Percentiles rank a stretch among this genome's conserved stretches.
Conservation (phyloP, 2,329 filamentous ascomycete species). For the Calonectria fujianensis region DNA sequence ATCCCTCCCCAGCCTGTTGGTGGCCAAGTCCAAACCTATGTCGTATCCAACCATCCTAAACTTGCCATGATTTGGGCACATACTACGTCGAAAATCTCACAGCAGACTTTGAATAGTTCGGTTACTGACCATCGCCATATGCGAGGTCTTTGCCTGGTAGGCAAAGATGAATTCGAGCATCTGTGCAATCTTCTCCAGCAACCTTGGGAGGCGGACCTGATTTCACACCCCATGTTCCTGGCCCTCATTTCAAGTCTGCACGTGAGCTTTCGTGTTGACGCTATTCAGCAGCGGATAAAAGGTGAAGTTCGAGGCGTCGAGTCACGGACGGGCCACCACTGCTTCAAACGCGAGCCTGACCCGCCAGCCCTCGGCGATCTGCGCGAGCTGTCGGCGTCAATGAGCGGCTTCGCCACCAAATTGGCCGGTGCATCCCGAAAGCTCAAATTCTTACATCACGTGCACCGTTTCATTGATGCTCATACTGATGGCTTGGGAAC, state of each 20-base stretch:
- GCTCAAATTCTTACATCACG: not conserved
- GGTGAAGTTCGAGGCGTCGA: not conserved
- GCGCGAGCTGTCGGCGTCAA: constrained; percentile 1
- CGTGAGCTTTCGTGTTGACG: constrained; percentile 1
- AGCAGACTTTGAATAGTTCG: not conserved
- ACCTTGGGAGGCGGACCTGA: not conserved
- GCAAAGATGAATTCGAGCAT: not conserved
- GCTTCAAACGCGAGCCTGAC: not conserved
- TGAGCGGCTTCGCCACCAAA: constrained; percentile 18
- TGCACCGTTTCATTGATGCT: not conserved
- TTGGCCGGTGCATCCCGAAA: not conserved
- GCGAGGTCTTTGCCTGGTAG: not conserved
- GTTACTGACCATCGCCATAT: not conserved
- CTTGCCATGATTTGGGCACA: not conserved
- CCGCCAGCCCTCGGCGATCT: not conserved
- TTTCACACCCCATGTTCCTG: constrained; percentile 2
- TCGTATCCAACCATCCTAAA: not conserved
- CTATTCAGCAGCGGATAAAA: not conserved
- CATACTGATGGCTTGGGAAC: not conserved
- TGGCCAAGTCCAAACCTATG: not conserved
- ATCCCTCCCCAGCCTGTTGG: not conserved
- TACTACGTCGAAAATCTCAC: not conserved
- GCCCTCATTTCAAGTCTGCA: constrained; percentile 6
- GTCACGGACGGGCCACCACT: constrained; percentile 20
- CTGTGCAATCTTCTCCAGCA: not conserved